phyloP scores from a whole-genome alignment of 1,284 basidiomycete genomes.

The Cutaneotrichosporon spelunceum region DNA sequence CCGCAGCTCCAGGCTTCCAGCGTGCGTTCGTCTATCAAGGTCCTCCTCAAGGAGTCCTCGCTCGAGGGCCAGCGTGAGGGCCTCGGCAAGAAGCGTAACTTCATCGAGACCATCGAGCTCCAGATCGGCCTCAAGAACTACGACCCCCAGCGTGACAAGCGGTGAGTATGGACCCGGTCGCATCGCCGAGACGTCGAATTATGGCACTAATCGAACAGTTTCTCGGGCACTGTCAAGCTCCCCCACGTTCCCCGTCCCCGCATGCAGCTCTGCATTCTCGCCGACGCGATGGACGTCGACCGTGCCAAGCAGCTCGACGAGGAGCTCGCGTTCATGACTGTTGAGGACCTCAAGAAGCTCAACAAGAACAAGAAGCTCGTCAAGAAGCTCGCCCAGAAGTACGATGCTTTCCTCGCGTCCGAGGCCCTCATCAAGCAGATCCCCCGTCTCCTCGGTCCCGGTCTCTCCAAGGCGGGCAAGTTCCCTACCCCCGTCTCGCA shows the following conservation, averaged over 20 bases:
- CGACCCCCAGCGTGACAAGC: slow-evolving; percentile 60
- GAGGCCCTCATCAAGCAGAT: slow-evolving; percentile 99
- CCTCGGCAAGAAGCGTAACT: slow-evolving; percentile 61
- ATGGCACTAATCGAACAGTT: slow-evolving; percentile 9
- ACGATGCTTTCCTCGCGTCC: slow-evolving; percentile 98
- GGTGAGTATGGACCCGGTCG: slow-evolving; percentile 19
- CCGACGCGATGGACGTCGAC: slow-evolving; percentile 98
- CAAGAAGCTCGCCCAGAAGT: slow-evolving; percentile 99
- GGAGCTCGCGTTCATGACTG: slow-evolving; percentile 74
- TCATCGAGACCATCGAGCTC: slow-evolving; percentile 83
- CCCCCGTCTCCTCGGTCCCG: slow-evolving; percentile 97
- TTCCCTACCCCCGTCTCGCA: slow-evolving; percentile 98
- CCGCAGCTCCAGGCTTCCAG: slow-evolving; percentile 87
- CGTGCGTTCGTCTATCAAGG: slow-evolving; percentile 94
- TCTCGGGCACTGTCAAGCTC: slow-evolving; percentile 91
- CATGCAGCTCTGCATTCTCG: slow-evolving; percentile 99
- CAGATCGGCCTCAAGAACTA: slow-evolving; percentile 98
- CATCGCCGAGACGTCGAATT: neutral
- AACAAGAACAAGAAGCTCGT: slow-evolving; percentile 97
- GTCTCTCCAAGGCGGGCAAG: slow-evolving; percentile 99
- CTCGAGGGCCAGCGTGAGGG: slow-evolving; percentile 49
- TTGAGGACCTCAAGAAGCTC: slow-evolving; percentile 97
- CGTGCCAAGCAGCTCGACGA: slow-evolving; percentile 55
- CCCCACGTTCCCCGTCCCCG: slow-evolving; percentile 95
- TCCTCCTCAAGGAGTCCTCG: slow-evolving; percentile 67